Conservation (phyloP, 495 filamentous ascomycete species). For the Terfezia claveryi region DNA sequence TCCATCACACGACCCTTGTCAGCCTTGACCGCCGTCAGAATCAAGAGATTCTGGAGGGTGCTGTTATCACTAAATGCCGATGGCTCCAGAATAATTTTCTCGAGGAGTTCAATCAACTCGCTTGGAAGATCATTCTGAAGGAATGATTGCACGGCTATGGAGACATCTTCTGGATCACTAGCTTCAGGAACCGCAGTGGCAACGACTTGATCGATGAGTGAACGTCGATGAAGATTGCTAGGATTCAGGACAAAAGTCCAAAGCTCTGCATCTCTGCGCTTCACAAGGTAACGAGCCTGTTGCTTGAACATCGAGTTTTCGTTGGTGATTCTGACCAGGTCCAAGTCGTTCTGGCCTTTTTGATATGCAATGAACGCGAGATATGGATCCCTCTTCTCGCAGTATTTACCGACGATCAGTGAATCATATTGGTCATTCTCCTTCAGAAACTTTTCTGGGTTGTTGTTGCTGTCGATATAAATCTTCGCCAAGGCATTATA, state of each 20-base stretch:
- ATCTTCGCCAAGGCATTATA: constrained; percentile 99
- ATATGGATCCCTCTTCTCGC: constrained; percentile 95
- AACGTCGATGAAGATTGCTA: constrained; percentile 84
- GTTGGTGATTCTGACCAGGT: constrained; percentile 93
- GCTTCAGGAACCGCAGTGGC: constrained; percentile 91
- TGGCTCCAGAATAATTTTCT: constrained; percentile 98
- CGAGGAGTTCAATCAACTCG: constrained; percentile 89
- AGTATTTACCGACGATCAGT: constrained; percentile 86
- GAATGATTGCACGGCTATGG: constrained; percentile 82
- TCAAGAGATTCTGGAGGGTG: constrained; percentile 87
- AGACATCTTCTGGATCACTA: constrained; percentile 84
- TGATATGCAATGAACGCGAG: constrained; percentile 85
- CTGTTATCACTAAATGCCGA: constrained; percentile 92
- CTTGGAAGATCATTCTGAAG: constrained; percentile 70
- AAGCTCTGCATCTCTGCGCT: constrained; percentile 70
- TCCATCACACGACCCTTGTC: constrained; percentile 91
- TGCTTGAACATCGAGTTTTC: constrained; percentile 98
- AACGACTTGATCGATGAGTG: constrained; percentile 88
- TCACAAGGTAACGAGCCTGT: constrained; percentile 85
- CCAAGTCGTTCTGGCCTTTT: constrained; percentile 94
- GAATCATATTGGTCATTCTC: constrained; percentile 97
- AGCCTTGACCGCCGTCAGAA: constrained; percentile 90
- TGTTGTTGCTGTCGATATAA: constrained; percentile 98
- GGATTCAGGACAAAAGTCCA: constrained; percentile 87
- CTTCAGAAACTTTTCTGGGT: constrained; percentile 94